Base-by-base conservation (phyloP, 352 stramenopile genomes). In the Phytophthora lateralis region DNA sequence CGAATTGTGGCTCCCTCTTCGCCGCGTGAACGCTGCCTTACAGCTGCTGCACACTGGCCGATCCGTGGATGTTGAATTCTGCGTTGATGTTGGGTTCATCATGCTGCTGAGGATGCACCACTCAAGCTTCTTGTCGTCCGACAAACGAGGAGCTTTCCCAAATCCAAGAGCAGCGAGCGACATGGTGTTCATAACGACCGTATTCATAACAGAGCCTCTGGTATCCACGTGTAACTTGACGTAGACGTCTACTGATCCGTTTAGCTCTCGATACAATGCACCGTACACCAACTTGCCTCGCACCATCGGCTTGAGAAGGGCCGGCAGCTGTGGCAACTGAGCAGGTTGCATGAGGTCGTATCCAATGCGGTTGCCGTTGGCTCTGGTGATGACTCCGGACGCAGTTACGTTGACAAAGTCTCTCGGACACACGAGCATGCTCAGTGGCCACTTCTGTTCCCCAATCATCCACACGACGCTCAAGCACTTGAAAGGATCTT, bases 271-370 rank as follows among this genome's bases (percentile, higher is more conserved):
- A 50, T 62, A 71, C 12, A 71, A 5, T 11, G 63, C 56, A 7
- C 55, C 50, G 38, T 71, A 66, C 63, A 66, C 61, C 29, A 71
- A 27, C 18, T 62, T 66, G 8, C 43, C 63, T n/a, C 63, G 48
- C 11, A 38, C 49, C n/a, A 66, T 62, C 11, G 56, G 39, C 4
- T 49, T 55, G 1, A 46, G 49, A 11, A 71, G 50, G 17, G 29
- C 15, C 12, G 55, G 49, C 11, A 39, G 60, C 32, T 66, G 63
- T 15, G 68, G 50, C 8, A 80, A 39, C 8, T 64, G 46, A 29
- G 82, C 71, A 6, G 77, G 80, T 50, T 88, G 77, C 20, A 77
- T 63, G 9, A 88, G 30, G 17, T 85, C 63, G 50, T 83, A 89
- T 8, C 77, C 80, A 10, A 88, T 65, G 3, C 57, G 49, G 6